A percentile compares a stretch with the other conserved stretches of the same genome.
phyloP scores from a whole-genome alignment of 352 stramenopile species.

The Phytophthora sojae region DNA sequence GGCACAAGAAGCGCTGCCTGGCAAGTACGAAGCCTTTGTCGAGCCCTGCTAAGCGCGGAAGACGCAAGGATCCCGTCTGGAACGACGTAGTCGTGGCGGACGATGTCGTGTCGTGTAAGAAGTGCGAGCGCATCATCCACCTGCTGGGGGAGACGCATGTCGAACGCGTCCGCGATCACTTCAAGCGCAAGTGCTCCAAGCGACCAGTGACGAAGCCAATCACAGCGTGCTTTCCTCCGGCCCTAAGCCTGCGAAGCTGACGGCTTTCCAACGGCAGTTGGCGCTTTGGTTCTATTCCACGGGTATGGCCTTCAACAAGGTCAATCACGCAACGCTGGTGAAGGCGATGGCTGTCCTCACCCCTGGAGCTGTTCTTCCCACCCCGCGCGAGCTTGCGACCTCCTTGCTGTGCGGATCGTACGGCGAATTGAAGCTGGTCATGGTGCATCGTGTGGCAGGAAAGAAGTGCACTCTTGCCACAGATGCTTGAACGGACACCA shows the following conservation, averaged over 20 bases:
- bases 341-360: not conserved
- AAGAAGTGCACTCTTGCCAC: not conserved
- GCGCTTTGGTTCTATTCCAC: not conserved
- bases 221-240: not conserved
- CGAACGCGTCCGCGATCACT: not conserved
- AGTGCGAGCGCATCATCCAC: not conserved
- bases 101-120: not conserved
- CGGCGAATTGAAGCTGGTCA: not conserved
- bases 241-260: not conserved
- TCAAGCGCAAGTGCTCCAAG: not conserved
- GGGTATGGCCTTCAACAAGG: not conserved
- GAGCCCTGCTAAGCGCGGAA: too few species aligned
- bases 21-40: too few species aligned
- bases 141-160: not conserved
- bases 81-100: not conserved
- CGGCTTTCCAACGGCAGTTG: not conserved
- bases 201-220: not conserved
- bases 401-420: not conserved
- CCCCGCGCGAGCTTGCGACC: not conserved
- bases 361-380: not conserved
- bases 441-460: not conserved
- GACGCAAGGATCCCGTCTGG: too few species aligned
- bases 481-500: not conserved
- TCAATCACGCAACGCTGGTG: not conserved
- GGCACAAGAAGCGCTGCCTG: too few species aligned